These are phyloP conservation scores for Crithidia brevicula DNA, from an alignment of 208 protist genomes.

Conservation along the genomic window DNA sequence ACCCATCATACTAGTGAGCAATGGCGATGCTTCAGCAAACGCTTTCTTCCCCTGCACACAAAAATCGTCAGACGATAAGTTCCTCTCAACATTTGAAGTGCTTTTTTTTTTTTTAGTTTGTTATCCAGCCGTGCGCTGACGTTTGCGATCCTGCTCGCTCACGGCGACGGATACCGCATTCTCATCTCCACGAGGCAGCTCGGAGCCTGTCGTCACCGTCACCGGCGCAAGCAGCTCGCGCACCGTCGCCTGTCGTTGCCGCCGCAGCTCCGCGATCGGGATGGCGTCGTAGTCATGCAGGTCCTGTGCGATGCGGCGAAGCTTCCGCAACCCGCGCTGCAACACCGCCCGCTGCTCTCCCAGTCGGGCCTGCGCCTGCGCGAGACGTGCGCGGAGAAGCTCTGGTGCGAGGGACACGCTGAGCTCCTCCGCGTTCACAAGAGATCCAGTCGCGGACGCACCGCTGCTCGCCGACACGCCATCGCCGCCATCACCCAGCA, in stretches of 20 bases:
- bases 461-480: too few relatives aligned
- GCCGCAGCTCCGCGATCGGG: slow-evolving; percentile 14
- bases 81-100: too few relatives aligned
- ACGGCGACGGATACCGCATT: neutral
- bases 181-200: neutral
- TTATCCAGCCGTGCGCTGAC: neutral
- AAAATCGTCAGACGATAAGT: too few relatives aligned
- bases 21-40: too few relatives aligned
- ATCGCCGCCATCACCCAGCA: neutral
- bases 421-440: slow-evolving; percentile 9
- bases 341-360: neutral
- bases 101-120: slow-evolving; percentile 5
- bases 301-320: slow-evolving; percentile 20
- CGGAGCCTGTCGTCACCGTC: neutral
- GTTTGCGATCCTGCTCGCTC: slow-evolving; percentile 14
- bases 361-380: slow-evolving; percentile 14
- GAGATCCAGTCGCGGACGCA: neutral
- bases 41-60: too few relatives aligned
- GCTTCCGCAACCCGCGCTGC: slow-evolving; percentile 19
- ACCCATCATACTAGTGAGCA: too few relatives aligned
- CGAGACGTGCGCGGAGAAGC: slow-evolving; percentile 10
- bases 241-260: slow-evolving; percentile 5
- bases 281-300: slow-evolving; percentile 28
- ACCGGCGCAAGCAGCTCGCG: slow-evolving; percentile 15
- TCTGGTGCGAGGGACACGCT: slow-evolving; percentile 20